Conservation (phyloP, 106 monocot species). For the Apostasia shenzhenica region DNA sequence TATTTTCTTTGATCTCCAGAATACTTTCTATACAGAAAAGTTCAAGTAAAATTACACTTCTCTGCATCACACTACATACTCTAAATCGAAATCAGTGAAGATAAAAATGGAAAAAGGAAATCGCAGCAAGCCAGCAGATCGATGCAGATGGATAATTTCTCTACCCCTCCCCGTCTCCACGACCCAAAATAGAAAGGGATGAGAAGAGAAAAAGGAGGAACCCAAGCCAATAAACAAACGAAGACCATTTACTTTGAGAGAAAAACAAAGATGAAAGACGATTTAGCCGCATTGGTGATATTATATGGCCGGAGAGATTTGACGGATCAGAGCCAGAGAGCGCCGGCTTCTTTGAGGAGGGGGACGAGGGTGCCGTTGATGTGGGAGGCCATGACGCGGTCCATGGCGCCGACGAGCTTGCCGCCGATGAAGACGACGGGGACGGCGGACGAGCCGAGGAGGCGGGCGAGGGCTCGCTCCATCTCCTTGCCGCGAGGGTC, state of each 20-base stretch:
- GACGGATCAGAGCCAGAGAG: slow-evolving; percentile 69
- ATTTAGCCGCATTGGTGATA: not conserved
- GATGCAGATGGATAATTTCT: slow-evolving; percentile 5
- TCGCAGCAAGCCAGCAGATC: not conserved
- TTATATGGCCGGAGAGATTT: not conserved
- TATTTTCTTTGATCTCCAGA: not conserved
- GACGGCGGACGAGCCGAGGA: slow-evolving; percentile 27
- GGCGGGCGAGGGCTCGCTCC: slow-evolving; percentile 52
- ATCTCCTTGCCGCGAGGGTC: slow-evolving; percentile 64
- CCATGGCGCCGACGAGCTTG: slow-evolving; percentile 83
- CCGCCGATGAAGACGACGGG: slow-evolving; percentile 80
- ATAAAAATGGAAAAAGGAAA: not conserved
- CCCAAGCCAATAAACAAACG: slow-evolving; percentile 5
- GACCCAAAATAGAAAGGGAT: slow-evolving; percentile 1
- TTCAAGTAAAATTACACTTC: slow-evolving; percentile 1
- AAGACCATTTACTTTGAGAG: not conserved
- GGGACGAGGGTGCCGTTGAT: slow-evolving; percentile 87
- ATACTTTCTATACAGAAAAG: slow-evolving; percentile 8
- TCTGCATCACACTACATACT: slow-evolving; percentile 5
- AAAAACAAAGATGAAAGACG: not conserved
- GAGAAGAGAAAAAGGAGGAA: not conserved
- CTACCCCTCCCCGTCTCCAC: not conserved
- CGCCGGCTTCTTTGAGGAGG: slow-evolving; percentile 83
- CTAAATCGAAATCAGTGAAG: not conserved
- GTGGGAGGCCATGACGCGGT: slow-evolving; percentile 85